phyloP scores from a whole-genome alignment of 164 flowering plant genomes.

The Aristolochia contorta region DNA sequence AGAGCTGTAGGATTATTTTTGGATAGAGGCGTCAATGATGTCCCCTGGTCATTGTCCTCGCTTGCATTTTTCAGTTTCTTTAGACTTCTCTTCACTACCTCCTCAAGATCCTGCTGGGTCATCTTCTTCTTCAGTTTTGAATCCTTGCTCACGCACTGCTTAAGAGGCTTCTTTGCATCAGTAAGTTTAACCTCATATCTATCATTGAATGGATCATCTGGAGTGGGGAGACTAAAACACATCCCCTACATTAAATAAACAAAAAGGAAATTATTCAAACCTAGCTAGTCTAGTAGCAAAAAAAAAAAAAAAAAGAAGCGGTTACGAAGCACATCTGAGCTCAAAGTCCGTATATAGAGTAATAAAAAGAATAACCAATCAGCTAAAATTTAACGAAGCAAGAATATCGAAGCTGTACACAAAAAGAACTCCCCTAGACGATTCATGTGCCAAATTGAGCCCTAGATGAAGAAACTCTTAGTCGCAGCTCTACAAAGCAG shows the following conservation, averaged over 20 bases:
- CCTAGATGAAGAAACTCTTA: too few relatives aligned
- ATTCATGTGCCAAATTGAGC: too few relatives aligned
- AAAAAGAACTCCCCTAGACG: too few relatives aligned
- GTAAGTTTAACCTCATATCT: constrained; percentile 20
- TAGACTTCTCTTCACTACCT: constrained; percentile 7
- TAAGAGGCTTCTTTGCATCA: constrained; percentile 9
- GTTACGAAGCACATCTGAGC: too few relatives aligned
- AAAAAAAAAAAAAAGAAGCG: neutral
- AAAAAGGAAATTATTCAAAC: neutral
- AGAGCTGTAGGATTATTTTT: neutral
- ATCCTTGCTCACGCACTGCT: neutral
- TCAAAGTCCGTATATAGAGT: too few relatives aligned
- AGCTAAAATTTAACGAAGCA: too few relatives aligned
- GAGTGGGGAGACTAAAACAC: constrained; percentile 91
- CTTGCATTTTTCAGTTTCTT: constrained; percentile 7
- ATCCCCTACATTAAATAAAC: constrained; percentile 51
- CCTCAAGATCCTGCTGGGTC: constrained; percentile 1
- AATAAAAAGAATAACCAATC: too few relatives aligned
- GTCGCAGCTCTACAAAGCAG: too few relatives aligned
- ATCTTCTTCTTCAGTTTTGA: constrained; percentile 1
- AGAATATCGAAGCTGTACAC: too few relatives aligned
- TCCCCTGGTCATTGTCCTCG: constrained; percentile 2
- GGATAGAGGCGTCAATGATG: too few relatives aligned
- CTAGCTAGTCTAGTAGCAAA: neutral
- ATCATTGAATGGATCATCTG: constrained; percentile 90